Conservation (phyloP, 2,329 filamentous ascomycete genomes). For the Diplodia sapinea region DNA sequence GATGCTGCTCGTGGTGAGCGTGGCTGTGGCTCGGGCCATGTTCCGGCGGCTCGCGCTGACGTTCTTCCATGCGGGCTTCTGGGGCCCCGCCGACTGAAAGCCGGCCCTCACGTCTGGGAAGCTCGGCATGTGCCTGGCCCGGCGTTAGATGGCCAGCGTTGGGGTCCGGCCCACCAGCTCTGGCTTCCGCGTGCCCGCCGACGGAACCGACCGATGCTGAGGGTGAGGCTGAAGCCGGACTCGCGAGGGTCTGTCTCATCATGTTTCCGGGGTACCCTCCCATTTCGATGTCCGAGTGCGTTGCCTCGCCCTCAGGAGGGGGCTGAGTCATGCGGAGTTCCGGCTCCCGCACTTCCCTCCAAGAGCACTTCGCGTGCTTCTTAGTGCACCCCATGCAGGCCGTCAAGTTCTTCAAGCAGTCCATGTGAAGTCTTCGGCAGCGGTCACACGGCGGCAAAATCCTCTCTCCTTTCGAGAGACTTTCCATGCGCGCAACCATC, state of each 20-base stretch:
- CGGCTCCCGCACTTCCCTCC: conserved; percentile 78
- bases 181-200: conserved; percentile 28
- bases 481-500: conserved; percentile 78
- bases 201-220: conserved; percentile 18
- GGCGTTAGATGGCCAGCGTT: conserved; percentile 24
- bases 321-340: conserved; percentile 56
- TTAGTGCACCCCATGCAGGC: conserved; percentile 87
- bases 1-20: conserved; percentile 22
- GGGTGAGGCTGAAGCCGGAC: conserved; percentile 20
- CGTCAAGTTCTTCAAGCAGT: conserved; percentile 84
- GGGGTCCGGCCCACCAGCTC: conserved; percentile 14
- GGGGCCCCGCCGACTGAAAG: neutral
- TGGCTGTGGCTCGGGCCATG: conserved; percentile 6
- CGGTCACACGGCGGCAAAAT: conserved; percentile 85
- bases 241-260: conserved; percentile 25
- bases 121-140: conserved; percentile 17
- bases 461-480: conserved; percentile 72
- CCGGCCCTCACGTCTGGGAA: conserved; percentile 7
- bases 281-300: conserved; percentile 29
- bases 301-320: conserved; percentile 14
- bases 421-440: conserved; percentile 78
- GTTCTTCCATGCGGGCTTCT: conserved; percentile 18
- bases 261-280: conserved; percentile 18
- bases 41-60: conserved; percentile 7
- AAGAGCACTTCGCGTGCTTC: conserved; percentile 87